These are phyloP conservation scores for Backusella parvicylindrica DNA, from an alignment of 192 early-diverging fungal species.

Conservation along the genomic window DNA sequence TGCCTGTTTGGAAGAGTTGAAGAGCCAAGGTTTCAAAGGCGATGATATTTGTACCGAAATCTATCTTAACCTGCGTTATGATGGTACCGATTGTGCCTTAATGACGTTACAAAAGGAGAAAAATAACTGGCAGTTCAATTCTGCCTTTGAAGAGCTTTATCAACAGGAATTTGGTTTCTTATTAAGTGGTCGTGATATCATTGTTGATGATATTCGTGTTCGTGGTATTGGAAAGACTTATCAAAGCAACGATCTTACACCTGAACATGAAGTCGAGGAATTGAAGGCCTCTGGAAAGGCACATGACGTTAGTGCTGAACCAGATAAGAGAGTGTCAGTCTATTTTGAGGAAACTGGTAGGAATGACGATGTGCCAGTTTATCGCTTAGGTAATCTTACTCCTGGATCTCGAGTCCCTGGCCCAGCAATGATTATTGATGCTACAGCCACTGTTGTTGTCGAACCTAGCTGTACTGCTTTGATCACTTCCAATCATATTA, in stretches of 20 bases:
- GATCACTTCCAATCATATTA: constrained; percentile 68
- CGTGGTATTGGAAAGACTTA: constrained; percentile 71
- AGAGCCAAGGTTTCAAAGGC: constrained; percentile 66
- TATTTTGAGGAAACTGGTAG: constrained; percentile 77
- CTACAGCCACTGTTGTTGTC: constrained; percentile 83
- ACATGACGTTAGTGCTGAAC: constrained; percentile 17
- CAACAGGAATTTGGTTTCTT: constrained; percentile 94
- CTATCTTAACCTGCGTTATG: constrained; percentile 87
- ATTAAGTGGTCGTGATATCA: constrained; percentile 75
- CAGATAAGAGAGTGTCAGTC: constrained; percentile 48
- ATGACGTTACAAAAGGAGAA: constrained; percentile 77
- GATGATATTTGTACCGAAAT: constrained; percentile 55
- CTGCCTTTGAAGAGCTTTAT: constrained; percentile 72
- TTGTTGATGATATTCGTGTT: constrained; percentile 91
- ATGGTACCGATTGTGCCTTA: constrained; percentile 89
- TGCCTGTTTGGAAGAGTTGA: constrained; percentile 50
- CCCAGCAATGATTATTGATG: constrained; percentile 89
- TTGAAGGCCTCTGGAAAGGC: constrained; percentile 20
- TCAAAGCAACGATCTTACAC: constrained; percentile 28
- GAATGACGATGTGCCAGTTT: constrained; percentile 64
- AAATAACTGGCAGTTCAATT: constrained; percentile 61
- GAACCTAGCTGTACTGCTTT: constrained; percentile 76
- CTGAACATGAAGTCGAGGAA: constrained; percentile 37
- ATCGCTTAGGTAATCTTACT: constrained; percentile 56
- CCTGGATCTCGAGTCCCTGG: constrained; percentile 72